Conservation (phyloP, 768 basidiomycete genomes). For the Tephrocybe rancida region DNA sequence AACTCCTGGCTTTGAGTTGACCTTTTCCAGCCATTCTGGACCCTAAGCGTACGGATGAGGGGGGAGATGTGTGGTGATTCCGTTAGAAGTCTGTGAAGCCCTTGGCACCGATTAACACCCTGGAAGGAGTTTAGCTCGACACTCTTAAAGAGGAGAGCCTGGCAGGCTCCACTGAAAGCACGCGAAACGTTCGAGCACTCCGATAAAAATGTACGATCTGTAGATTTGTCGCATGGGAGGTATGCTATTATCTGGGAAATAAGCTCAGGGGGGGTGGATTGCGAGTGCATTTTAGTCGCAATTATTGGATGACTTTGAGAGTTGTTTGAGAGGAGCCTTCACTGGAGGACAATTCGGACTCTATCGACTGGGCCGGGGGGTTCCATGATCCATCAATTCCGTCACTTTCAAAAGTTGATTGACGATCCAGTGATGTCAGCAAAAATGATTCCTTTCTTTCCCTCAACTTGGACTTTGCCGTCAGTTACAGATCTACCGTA, state of each 20-base stretch:
- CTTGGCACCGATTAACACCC: background rate
- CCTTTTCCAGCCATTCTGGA: conserved; percentile 4
- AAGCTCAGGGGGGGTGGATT: conserved; percentile 1
- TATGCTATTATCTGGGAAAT: background rate
- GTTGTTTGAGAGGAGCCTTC: too few species aligned
- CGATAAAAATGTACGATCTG: background rate
- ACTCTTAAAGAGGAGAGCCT: background rate
- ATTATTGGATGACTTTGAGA: too few species aligned
- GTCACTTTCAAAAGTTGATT: too few species aligned
- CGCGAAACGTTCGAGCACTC: background rate
- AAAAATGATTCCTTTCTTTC: too few species aligned
- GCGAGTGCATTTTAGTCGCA: too few species aligned
- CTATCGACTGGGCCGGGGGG: too few species aligned
- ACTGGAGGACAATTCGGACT: too few species aligned
- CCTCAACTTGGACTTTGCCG: too few species aligned
- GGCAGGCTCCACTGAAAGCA: background rate
- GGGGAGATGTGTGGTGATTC: conserved; percentile 2
- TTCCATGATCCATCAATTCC: too few species aligned
- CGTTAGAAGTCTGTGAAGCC: background rate
- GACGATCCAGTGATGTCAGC: too few species aligned
- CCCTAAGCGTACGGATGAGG: background rate
- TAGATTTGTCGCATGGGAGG: background rate
- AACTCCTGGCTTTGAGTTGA: background rate
- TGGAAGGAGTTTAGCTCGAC: background rate
- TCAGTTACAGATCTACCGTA: too few species aligned